These are phyloP conservation scores for Ampelomyces quisqualis DNA, from an alignment of 2,329 filamentous ascomycete genomes.

Conservation along the genomic window DNA sequence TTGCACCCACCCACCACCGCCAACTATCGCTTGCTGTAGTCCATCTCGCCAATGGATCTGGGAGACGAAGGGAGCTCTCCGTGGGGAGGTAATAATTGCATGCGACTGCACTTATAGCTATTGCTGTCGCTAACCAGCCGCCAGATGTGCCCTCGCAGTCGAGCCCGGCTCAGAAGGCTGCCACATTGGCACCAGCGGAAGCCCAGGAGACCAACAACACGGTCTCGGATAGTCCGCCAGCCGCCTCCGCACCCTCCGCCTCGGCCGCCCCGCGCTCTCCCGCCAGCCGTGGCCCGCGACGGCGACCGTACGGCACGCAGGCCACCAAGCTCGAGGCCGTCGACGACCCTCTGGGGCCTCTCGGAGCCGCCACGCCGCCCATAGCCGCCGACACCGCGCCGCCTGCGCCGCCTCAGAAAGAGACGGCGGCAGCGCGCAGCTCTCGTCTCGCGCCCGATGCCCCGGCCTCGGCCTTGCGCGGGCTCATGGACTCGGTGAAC, in stretches of 20 bases:
- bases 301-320: constrained; percentile 67
- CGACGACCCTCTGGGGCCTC: constrained; percentile 72
- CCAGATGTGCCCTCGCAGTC: constrained; percentile 52
- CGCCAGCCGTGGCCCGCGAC: constrained; percentile 53
- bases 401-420: constrained; percentile 66
- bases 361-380: constrained; percentile 65
- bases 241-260: constrained; percentile 36
- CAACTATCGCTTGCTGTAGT: constrained; percentile 13
- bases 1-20: constrained; percentile 10
- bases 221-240: constrained; percentile 20
- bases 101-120: neutral
- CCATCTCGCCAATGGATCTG: constrained; percentile 43
- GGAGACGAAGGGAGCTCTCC: constrained; percentile 47
- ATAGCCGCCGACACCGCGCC: constrained; percentile 61
- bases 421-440: constrained; percentile 54
- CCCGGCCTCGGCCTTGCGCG: constrained; percentile 52
- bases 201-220: constrained; percentile 32
- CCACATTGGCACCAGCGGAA: constrained; percentile 36
- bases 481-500: constrained; percentile 65
- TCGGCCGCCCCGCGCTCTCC: constrained; percentile 51
- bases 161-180: constrained; percentile 44
- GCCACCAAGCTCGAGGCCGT: constrained; percentile 76
- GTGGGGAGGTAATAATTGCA: constrained; percentile 43
- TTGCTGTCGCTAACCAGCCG: constrained; percentile 17
- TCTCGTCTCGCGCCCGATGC: constrained; percentile 56